phyloP scores from a whole-genome alignment of 1,284 basidiomycete species.

The Marasmius sp. region DNA sequence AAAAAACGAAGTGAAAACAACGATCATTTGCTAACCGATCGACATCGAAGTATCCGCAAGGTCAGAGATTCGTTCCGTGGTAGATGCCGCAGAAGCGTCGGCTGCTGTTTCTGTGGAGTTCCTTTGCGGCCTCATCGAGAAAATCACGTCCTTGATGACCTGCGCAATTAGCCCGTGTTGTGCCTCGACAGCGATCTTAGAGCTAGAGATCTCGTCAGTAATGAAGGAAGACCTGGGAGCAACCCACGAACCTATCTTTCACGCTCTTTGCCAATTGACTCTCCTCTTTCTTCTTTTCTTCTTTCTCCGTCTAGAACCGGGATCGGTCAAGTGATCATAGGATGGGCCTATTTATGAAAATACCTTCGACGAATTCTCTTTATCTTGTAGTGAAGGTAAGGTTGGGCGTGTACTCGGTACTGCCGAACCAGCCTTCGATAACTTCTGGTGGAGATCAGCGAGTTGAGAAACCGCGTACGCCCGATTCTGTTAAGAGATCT shows the following conservation, averaged over 20 bases:
- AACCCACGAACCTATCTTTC: conserved; percentile 61
- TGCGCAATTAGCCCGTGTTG: conserved; percentile 91
- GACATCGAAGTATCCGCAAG: conserved; percentile 36
- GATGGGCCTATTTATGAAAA: neutral
- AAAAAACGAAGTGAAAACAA: neutral
- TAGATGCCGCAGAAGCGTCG: conserved; percentile 14
- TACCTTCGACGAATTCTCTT: conserved; percentile 36
- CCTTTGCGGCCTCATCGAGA: conserved; percentile 59
- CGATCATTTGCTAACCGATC: conserved; percentile 25
- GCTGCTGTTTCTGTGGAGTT: conserved; percentile 8
- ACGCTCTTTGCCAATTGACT: conserved; percentile 79
- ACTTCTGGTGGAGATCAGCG: conserved; percentile 85
- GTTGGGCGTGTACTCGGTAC: conserved; percentile 58
- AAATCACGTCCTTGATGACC: conserved; percentile 85
- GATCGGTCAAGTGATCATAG: conserved; percentile 3
- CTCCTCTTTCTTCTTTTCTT: conserved; percentile 77
- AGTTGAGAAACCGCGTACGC: conserved; percentile 90
- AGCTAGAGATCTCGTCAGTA: conserved; percentile 41
- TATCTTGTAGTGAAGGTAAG: conserved; percentile 52
- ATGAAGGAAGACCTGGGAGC: too few relatives aligned
- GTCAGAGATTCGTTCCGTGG: conserved; percentile 25
- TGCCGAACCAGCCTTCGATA: conserved; percentile 61
- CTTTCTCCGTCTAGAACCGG: conserved; percentile 49
- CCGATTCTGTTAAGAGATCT: conserved; percentile 64
- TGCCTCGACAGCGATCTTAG: conserved; percentile 83